These are phyloP conservation scores for Schwanniomyces occidentalis DNA, from an alignment of 805 yeast genomes.

Conservation along the genomic window DNA sequence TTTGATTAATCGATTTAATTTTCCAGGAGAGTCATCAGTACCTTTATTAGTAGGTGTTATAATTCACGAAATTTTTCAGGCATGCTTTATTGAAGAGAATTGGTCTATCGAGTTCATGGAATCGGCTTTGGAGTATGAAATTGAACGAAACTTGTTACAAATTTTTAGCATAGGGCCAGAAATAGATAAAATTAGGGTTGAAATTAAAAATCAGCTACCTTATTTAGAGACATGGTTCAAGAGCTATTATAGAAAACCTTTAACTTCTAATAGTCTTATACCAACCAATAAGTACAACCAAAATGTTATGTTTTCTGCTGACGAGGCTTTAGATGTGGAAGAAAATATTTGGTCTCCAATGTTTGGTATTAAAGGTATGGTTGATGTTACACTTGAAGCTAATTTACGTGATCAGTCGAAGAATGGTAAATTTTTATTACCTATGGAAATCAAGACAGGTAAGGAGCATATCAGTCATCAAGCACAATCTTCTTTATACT, in stretches of 20 bases:
- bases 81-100: conserved; percentile 42
- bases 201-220: conserved; percentile 48
- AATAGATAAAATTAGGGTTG: conserved; percentile 39
- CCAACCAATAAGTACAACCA: conserved; percentile 28
- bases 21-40: conserved; percentile 64
- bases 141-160: conserved; percentile 46
- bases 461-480: conserved; percentile 64
- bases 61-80: conserved; percentile 74
- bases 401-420: conserved; percentile 24
- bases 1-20: conserved; percentile 52
- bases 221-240: conserved; percentile 56
- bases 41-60: conserved; percentile 79
- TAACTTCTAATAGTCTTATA: conserved; percentile 14
- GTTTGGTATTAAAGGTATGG: conserved; percentile 84
- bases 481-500: conserved; percentile 84
- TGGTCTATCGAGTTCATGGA: conserved; percentile 42
- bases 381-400: conserved; percentile 84
- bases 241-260: conserved; percentile 34
- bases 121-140: conserved; percentile 35
- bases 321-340: conserved; percentile 77
- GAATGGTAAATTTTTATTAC: conserved; percentile 56
- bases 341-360: conserved; percentile 91
- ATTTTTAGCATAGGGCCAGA: conserved; percentile 59
- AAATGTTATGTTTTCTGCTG: conserved; percentile 49
- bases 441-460: conserved; percentile 92